Evolutionary conservation across 2,329 filamentous ascomycete genomes (phyloP).

Genomic region (Akanthomyces uredinophilus): DNA sequence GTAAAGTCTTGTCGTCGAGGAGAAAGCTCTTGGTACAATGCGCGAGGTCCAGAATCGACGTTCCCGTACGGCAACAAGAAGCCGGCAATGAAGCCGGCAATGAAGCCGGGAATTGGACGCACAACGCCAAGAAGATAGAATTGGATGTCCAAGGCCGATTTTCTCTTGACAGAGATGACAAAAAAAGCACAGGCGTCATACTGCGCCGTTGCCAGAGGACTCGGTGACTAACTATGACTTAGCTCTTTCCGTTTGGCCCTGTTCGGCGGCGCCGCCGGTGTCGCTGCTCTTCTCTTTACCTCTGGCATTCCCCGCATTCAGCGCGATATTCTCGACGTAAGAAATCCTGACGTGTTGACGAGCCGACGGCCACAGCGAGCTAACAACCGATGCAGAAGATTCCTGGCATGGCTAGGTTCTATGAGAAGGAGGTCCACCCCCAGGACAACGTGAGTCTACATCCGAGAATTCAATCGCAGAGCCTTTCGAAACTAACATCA

Average conservation of each 20-base stretch:
- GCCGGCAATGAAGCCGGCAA: neutral
- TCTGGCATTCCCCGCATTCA: conserved; percentile 59
- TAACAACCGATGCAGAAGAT: conserved; percentile 42
- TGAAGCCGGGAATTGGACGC: too few relatives aligned
- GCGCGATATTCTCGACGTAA: conserved; percentile 54
- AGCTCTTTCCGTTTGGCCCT: conserved; percentile 49
- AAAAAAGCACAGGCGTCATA: neutral
- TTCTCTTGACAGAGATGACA: neutral
- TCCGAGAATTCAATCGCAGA: neutral
- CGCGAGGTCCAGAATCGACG: neutral
- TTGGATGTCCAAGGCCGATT: neutral
- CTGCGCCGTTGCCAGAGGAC: neutral
- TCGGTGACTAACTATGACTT: conserved; percentile 6
- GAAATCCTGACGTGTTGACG: conserved; percentile 12
- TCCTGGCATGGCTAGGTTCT: conserved; percentile 48
- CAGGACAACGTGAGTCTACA: conserved; percentile 55
- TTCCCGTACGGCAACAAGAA: neutral
- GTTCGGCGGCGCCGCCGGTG: conserved; percentile 53
- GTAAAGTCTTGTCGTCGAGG: neutral
- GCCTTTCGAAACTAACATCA: conserved; percentile 21
- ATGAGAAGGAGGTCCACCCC: conserved; percentile 49
- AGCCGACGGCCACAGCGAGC: neutral
- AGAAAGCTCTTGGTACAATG: neutral
- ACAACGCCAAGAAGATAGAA: neutral
- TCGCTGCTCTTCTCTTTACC: conserved; percentile 54